Evolutionary conservation across 2,329 filamentous ascomycete genomes (phyloP).

Genomic region (Ophiosphaerella korrae): DNA sequence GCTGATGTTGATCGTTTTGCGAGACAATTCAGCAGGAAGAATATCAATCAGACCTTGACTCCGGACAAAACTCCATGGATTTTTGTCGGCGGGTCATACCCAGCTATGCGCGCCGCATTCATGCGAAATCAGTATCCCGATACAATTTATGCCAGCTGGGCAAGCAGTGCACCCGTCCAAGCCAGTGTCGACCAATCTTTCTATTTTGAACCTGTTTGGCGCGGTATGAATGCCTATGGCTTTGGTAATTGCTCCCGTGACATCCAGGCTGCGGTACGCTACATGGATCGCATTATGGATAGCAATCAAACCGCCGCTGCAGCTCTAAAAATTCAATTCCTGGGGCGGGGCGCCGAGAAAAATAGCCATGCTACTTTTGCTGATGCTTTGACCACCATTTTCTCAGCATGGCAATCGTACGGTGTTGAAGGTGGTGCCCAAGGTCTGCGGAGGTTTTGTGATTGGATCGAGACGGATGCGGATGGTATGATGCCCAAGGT

Average conservation of each 20-base stretch:
- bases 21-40: constrained; percentile 43
- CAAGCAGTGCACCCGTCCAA: constrained; percentile 50
- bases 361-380: constrained; percentile 57
- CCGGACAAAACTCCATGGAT: constrained; percentile 46
- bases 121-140: constrained; percentile 47
- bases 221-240: constrained; percentile 50
- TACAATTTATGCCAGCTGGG: constrained; percentile 45
- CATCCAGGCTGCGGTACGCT: constrained; percentile 54
- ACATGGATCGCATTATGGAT: constrained; percentile 56
- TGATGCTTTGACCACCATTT: constrained; percentile 49
- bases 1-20: constrained; percentile 50
- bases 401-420: constrained; percentile 52
- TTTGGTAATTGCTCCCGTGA: constrained; percentile 57
- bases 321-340: constrained; percentile 55
- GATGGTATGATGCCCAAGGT: constrained; percentile 32
- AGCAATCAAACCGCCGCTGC: constrained; percentile 39
- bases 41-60: constrained; percentile 42
- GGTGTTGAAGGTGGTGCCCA: constrained; percentile 46
- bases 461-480: constrained; percentile 53
- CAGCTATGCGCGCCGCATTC: constrained; percentile 47
- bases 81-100: constrained; percentile 47
- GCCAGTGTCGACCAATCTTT: constrained; percentile 56
- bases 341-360: constrained; percentile 51
- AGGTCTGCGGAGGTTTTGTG: constrained; percentile 52
- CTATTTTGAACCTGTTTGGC: constrained; percentile 58